Percentiles rank a stretch among this genome's conserved stretches.
Evolutionary conservation across 139 green algal species (phyloP).

Genomic region (Chlorella sp.): DNA sequence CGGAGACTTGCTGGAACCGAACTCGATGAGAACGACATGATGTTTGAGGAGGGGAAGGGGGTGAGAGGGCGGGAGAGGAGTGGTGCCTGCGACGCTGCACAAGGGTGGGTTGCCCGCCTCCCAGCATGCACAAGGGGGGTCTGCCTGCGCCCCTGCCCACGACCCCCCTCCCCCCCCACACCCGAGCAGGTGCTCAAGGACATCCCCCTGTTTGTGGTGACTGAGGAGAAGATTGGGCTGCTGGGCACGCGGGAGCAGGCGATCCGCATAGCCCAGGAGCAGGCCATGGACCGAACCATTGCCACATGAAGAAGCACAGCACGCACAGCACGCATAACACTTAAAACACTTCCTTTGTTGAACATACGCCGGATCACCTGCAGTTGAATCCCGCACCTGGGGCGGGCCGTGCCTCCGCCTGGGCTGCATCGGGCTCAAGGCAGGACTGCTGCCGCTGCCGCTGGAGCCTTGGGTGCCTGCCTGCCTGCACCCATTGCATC

Average conservation of each 20-base stretch:
- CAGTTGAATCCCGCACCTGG: no score
- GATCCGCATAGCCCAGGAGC: constrained; percentile 53
- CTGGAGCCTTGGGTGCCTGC: no score
- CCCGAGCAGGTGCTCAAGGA: constrained; percentile 48
- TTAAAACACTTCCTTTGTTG: no score
- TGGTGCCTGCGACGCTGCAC: background rate
- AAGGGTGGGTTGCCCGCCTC: background rate
- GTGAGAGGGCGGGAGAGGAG: no score
- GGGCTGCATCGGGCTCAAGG: no score
- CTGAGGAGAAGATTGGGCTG: constrained; percentile 77
- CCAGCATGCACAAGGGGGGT: background rate
- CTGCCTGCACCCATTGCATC: no score
- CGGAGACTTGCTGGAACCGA: background rate
- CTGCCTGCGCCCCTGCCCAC: background rate
- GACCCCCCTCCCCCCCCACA: background rate
- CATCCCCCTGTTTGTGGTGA: constrained; percentile 80
- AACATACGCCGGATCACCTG: no score
- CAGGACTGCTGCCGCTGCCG: no score
- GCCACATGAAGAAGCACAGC: constrained; percentile 16
- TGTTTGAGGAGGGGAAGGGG: background rate
- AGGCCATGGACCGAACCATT: background rate
- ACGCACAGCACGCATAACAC: no score
- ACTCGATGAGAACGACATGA: background rate
- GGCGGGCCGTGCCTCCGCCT: no score
- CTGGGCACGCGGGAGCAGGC: constrained; percentile 73